Base-by-base conservation (phyloP, 192 early-diverging fungal species). In the Chytriomyces hyalinus region DNA sequence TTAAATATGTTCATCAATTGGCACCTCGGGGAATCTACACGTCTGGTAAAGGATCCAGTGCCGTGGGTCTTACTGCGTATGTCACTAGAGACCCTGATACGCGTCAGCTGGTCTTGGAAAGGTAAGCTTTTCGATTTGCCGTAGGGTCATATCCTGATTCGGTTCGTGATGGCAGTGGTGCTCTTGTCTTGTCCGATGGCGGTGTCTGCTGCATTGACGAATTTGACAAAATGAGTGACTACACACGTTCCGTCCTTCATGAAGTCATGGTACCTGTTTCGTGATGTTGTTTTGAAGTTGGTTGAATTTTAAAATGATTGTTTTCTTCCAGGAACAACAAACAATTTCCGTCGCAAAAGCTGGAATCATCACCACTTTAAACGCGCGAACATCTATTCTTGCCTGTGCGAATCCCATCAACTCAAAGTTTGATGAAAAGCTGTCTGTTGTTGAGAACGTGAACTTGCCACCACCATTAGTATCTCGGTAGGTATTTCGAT, bases 121-220 rank as follows among this genome's bases (percentile, higher is more conserved):
- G 91, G 91, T 92, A 26, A 44, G 59, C 24, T 36, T 17, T 65
- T 61, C 15, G 8, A 45, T 28, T 10, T 2, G 43, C 49, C 20
- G 48, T 70, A 57, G 0, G 11, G 15, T 70, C 49, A 53, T 2
- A 53, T 15, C 3, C n/a, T 53, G 48, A 15, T 6, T 13, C 28
- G 71, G 13, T 59, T 10, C 50, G n/a, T 36, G 43, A 43, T 80
- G 20, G 46, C 50, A 91, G 94, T 79, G 97, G 97, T 84, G 97
- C 97, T 0, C 82, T 99, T 49, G 97, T 99, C 9, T 86, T 99
- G 49, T 92, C 92, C 77, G 97, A 99, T 84, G 95, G 94, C 62
- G 97, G 97, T 73, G 85, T 99, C 10, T 99, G 97, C 76, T 96
- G 94, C 80, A 99, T 99, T 78, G 97, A 99, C 83, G 97, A 99